Conservation (phyloP, 1,284 basidiomycete species). For the Neotropicomus parvogracilis region DNA sequence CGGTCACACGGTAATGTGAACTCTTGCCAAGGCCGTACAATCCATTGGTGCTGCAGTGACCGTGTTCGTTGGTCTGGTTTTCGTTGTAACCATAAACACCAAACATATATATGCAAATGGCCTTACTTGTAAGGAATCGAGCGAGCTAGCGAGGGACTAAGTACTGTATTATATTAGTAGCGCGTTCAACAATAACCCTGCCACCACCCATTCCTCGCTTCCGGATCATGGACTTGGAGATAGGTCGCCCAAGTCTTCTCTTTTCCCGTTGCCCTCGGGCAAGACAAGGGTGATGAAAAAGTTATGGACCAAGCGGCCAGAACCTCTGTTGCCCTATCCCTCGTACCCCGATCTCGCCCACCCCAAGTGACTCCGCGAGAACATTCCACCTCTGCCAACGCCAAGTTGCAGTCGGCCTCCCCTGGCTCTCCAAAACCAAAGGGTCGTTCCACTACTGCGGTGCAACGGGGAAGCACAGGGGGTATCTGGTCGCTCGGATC, state of each 20-base stretch:
- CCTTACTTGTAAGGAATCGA: no score
- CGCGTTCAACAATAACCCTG: slow-evolving; percentile 1
- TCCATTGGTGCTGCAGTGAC: no score
- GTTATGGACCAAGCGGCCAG: slow-evolving; percentile 2
- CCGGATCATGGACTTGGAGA: background rate
- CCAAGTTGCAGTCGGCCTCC: slow-evolving; percentile 2
- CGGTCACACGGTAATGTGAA: no score
- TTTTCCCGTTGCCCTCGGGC: slow-evolving; percentile 23
- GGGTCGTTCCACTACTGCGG: slow-evolving; percentile 4
- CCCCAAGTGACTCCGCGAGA: background rate
- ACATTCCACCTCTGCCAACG: background rate
- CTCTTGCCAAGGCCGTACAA: no score
- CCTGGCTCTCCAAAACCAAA: slow-evolving; percentile 17
- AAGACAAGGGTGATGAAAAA: slow-evolving; percentile 4
- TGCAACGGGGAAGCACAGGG: slow-evolving; percentile 6
- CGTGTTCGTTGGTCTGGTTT: no score
- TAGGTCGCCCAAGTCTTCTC: slow-evolving; percentile 12
- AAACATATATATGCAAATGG: no score
- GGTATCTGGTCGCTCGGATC: slow-evolving; percentile 17
- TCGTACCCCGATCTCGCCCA: slow-evolving; percentile 20
- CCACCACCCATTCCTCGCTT: background rate
- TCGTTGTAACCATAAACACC: no score
- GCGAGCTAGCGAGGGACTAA: no score
- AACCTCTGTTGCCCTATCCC: slow-evolving; percentile 23
- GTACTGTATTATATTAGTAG: no score